Conservation (phyloP, 257 asterid species). For the Henckelia pumila region DNA sequence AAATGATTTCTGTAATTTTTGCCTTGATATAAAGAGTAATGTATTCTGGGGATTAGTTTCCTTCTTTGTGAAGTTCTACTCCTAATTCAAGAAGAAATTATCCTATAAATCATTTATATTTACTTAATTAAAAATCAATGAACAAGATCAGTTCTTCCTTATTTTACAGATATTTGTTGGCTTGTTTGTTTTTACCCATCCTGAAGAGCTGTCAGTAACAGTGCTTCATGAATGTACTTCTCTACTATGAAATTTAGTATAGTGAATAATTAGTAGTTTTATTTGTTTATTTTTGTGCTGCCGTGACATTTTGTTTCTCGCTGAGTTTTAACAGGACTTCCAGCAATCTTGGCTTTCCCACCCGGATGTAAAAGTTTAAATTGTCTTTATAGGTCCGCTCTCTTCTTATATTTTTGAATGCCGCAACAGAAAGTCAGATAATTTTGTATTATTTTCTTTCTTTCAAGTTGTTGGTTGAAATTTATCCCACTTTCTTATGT, state of each 20-base stretch:
- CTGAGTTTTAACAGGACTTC: constrained; percentile 60
- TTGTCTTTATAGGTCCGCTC: constrained; percentile 66
- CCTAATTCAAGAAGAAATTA: neutral
- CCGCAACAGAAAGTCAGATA: neutral
- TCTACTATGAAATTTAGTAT: neutral
- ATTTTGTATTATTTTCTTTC: neutral
- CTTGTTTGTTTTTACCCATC: constrained; percentile 2
- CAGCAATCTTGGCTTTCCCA: constrained; percentile 79
- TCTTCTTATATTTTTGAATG: constrained; percentile 13
- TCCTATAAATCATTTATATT: neutral
- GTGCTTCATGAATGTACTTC: constrained; percentile 6
- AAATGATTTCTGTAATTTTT: neutral
- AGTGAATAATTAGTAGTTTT: constrained; percentile 1
- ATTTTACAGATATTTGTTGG: constrained; percentile 5
- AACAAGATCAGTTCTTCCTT: neutral
- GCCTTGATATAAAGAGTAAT: too few relatives aligned
- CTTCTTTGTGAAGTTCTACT: neutral
- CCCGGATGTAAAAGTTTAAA: constrained; percentile 78
- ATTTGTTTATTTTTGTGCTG: constrained; percentile 17
- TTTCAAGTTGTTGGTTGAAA: constrained; percentile 7
- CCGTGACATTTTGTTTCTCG: constrained; percentile 19
- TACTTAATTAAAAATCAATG: neutral
- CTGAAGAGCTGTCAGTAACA: constrained; percentile 4
- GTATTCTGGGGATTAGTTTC: neutral
- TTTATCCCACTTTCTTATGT: neutral